A percentile compares a stretch with the other conserved stretches of the same genome.
phyloP scores from a whole-genome alignment of 2,329 filamentous ascomycete species.

The Corinectria fuckeliana region DNA sequence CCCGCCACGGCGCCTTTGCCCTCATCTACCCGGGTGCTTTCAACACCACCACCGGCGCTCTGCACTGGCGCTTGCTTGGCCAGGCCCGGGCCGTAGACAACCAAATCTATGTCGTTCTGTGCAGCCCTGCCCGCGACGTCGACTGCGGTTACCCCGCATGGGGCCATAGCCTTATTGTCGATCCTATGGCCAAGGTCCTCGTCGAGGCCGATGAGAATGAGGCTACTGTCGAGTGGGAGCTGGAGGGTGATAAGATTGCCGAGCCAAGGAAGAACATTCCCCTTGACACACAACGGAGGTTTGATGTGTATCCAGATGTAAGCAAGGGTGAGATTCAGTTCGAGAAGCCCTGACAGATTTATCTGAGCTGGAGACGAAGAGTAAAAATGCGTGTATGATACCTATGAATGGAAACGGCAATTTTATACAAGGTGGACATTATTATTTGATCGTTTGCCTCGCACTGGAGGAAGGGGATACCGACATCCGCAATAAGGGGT shows the following conservation, averaged over 20 bases:
- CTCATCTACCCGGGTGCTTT: conserved; percentile 96
- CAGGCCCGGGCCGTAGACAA: conserved; percentile 90
- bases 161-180: conserved; percentile 88
- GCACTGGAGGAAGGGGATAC: not conserved
- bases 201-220: conserved; percentile 80
- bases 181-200: conserved; percentile 86
- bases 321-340: conserved; percentile 62
- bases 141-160: conserved; percentile 83
- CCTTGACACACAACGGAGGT: conserved; percentile 81
- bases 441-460: not conserved
- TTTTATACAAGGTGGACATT: not conserved
- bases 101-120: conserved; percentile 91
- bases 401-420: not conserved
- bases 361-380: not conserved
- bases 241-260: conserved; percentile 72
- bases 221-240: conserved; percentile 74
- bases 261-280: conserved; percentile 85
- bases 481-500: not conserved
- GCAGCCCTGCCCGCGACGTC: conserved; percentile 86
- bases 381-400: not conserved
- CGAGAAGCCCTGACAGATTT: conserved; percentile 35
- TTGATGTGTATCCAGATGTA: conserved; percentile 95
- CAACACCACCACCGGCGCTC: conserved; percentile 87
- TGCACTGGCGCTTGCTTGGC: conserved; percentile 89
- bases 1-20: conserved; percentile 83